phyloP scores from a whole-genome alignment of 805 yeast species.

The Wickerhamomyces bisporus region DNA sequence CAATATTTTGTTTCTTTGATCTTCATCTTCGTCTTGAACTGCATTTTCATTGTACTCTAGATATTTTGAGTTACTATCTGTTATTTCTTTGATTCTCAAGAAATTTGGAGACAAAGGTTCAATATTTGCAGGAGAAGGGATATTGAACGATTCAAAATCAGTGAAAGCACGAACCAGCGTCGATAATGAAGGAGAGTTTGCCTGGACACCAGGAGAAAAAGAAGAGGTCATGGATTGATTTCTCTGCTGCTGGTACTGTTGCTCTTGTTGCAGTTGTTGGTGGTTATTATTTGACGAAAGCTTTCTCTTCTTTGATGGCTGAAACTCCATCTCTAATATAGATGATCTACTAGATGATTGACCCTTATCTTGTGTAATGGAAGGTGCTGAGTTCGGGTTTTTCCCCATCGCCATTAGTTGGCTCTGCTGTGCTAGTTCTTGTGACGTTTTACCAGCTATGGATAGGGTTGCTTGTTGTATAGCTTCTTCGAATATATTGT shows the following conservation, averaged over 20 bases:
- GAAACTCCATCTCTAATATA: too few species aligned
- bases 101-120: slow-evolving; percentile 12
- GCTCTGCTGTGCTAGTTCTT: slow-evolving; percentile 37
- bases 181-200: slow-evolving; percentile 15
- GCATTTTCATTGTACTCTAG: slow-evolving; percentile 1
- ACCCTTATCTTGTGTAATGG: too few species aligned
- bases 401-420: slow-evolving; percentile 33
- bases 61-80: too few species aligned
- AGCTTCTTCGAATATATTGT: slow-evolving; percentile 34
- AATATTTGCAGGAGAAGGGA: slow-evolving; percentile 16
- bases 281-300: background rate
- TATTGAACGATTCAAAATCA: slow-evolving; percentile 18
- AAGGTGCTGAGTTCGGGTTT: slow-evolving; percentile 33
- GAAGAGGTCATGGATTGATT: too few species aligned
- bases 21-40: background rate
- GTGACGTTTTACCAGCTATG: slow-evolving; percentile 48
- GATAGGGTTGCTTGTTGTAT: slow-evolving; percentile 52
- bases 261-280: background rate
- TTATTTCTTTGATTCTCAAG: background rate
- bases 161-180: slow-evolving; percentile 20
- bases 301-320: background rate
- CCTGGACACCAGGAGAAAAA: background rate
- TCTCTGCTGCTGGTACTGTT: background rate
- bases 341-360: too few species aligned
- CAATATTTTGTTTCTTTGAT: too few species aligned